Percentiles rank a stretch among this genome's conserved stretches.
phyloP scores from a whole-genome alignment of 139 green algal species.

The Eudorina sp. region DNA sequence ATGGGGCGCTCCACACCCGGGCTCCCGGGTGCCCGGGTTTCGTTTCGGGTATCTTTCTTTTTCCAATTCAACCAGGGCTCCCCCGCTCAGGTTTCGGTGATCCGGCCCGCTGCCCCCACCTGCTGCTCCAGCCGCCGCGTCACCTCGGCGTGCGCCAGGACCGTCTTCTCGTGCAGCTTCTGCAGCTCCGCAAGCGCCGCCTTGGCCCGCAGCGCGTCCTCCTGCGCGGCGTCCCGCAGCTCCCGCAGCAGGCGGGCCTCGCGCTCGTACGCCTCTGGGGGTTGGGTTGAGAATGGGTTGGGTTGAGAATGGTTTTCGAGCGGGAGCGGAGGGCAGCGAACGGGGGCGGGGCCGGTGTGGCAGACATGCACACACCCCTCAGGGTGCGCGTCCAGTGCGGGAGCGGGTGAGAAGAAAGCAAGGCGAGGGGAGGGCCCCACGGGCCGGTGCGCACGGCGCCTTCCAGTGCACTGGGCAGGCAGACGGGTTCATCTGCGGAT shows the following conservation, averaged over 20 bases:
- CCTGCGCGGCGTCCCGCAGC: constrained; percentile 58
- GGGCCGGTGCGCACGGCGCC: too few species aligned
- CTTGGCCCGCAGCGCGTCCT: constrained; percentile 55
- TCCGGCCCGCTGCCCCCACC: background rate
- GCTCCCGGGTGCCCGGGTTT: too few species aligned
- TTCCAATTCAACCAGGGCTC: background rate
- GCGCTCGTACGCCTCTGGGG: constrained; percentile 56
- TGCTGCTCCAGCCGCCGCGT: constrained; percentile 54
- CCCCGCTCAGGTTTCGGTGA: background rate
- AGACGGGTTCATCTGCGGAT: too few species aligned
- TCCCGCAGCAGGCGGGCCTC: constrained; percentile 66
- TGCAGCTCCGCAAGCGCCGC: constrained; percentile 49
- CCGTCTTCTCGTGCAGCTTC: constrained; percentile 42
- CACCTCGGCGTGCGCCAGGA: constrained; percentile 28
- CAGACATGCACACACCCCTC: too few species aligned
- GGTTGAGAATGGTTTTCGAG: too few species aligned
- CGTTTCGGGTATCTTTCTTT: too few species aligned
- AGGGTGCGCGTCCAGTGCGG: too few species aligned
- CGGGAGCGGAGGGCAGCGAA: background rate
- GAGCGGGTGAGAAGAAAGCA: too few species aligned
- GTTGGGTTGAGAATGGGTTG: background rate
- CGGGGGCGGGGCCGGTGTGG: too few species aligned
- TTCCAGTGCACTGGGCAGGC: too few species aligned
- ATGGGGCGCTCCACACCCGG: too few species aligned
- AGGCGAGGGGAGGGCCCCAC: too few species aligned